Conservation (phyloP, 768 basidiomycete species). For the Crucibulum laeve region DNA sequence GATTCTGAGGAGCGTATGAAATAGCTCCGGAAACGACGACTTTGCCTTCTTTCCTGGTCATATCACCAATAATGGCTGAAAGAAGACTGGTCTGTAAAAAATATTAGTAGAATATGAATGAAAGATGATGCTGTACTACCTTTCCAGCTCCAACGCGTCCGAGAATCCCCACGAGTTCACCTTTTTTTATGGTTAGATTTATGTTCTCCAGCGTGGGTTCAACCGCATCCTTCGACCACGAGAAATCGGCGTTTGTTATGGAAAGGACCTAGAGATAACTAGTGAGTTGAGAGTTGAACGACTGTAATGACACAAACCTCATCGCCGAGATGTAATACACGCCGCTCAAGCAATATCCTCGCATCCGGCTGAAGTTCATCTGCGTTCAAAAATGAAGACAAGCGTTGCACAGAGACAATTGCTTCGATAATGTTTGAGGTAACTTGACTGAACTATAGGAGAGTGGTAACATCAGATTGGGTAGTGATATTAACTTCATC, state of each 20-base stretch:
- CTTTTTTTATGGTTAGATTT: slow-evolving; percentile 70
- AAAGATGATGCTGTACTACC: slow-evolving; percentile 28
- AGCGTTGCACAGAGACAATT: slow-evolving; percentile 74
- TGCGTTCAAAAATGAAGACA: slow-evolving; percentile 70
- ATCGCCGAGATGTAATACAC: slow-evolving; percentile 49
- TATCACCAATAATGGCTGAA: slow-evolving; percentile 83
- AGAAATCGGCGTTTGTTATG: slow-evolving; percentile 76
- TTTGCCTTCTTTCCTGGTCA: slow-evolving; percentile 72
- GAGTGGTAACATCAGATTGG: slow-evolving; percentile 3
- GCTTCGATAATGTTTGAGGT: slow-evolving; percentile 84
- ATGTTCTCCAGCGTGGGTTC: slow-evolving; percentile 75
- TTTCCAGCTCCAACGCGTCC: slow-evolving; percentile 93
- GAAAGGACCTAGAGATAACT: slow-evolving; percentile 44
- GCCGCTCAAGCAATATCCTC: slow-evolving; percentile 43
- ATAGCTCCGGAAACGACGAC: slow-evolving; percentile 66
- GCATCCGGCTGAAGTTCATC: slow-evolving; percentile 82
- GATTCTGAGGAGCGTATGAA: slow-evolving; percentile 83
- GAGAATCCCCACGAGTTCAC: slow-evolving; percentile 79
- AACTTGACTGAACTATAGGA: slow-evolving; percentile 57
- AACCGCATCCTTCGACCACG: slow-evolving; percentile 58
- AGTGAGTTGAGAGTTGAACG: background rate
- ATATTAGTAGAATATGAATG: background rate
- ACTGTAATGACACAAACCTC: slow-evolving; percentile 32
- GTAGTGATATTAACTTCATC: slow-evolving; percentile 2
- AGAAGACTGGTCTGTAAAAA: slow-evolving; percentile 59